These are phyloP conservation scores for Solanum acaule DNA, from an alignment of 257 asterid genomes.

Conservation along the genomic window DNA sequence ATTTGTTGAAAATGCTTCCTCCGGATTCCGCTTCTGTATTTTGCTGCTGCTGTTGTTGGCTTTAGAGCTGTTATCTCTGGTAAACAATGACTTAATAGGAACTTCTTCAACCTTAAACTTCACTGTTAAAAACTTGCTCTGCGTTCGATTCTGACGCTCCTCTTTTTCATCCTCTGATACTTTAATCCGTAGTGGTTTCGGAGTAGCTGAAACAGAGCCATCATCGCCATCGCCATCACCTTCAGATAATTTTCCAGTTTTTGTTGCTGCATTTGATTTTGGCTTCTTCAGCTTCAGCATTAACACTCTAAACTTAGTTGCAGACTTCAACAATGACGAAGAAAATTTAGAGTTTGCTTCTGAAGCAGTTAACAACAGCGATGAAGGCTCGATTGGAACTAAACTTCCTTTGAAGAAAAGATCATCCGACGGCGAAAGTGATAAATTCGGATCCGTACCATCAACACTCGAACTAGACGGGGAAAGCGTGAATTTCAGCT, in stretches of 20 bases:
- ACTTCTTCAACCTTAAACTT: slow-evolving; percentile 57
- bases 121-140: slow-evolving; percentile 32
- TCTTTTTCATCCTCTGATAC: neutral
- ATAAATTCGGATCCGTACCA: neutral
- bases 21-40: slow-evolving; percentile 1
- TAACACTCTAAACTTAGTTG: slow-evolving; percentile 26
- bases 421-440: slow-evolving; percentile 14
- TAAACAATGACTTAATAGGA: slow-evolving; percentile 45
- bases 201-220: neutral
- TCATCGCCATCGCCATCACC: neutral
- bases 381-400: slow-evolving; percentile 22
- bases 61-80: slow-evolving; percentile 51
- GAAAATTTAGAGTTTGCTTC: slow-evolving; percentile 24
- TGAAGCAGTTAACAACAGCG: neutral
- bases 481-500: slow-evolving; percentile 12
- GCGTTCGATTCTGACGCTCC: neutral
- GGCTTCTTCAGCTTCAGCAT: slow-evolving; percentile 33
- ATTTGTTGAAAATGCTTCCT: slow-evolving; percentile 6
- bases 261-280: slow-evolving; percentile 2
- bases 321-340: slow-evolving; percentile 13
- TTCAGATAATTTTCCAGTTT: neutral
- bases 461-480: slow-evolving; percentile 8
- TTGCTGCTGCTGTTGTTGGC: slow-evolving; percentile 3
- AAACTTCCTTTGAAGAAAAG: slow-evolving; percentile 20
- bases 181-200: neutral